Evolutionary conservation across 75 land plant genomes (phyloP).

Genomic region (Sequoia sempervirens): DNA sequence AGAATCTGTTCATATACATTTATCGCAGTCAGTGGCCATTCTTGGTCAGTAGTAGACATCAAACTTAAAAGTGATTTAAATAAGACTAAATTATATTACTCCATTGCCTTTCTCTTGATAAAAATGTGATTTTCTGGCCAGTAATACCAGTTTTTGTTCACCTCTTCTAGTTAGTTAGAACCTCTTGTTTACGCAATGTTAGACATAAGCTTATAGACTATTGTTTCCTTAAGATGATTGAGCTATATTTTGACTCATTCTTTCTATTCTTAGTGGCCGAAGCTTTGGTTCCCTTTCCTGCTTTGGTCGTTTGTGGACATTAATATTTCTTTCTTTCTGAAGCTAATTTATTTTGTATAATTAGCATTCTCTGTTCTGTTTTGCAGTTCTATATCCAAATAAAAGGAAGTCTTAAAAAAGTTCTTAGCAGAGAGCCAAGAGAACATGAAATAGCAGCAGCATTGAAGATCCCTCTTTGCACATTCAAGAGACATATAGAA

Average conservation of each 20-base stretch:
- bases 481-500: constrained; percentile 50
- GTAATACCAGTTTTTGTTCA: not conserved
- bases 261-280: not conserved
- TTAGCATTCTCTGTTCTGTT: not conserved
- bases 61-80: not conserved
- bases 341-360: not conserved
- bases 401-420: constrained; percentile 30
- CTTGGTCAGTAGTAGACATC: not conserved
- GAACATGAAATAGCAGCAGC: constrained; percentile 71
- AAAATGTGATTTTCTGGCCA: not conserved
- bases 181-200: not conserved
- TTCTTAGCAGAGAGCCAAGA: constrained; percentile 60
- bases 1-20: not conserved
- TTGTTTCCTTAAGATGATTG: not conserved
- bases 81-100: not conserved
- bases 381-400: constrained; percentile 49
- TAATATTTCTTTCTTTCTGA: not conserved
- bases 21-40: not conserved
- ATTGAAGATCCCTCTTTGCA: constrained; percentile 37
- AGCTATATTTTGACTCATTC: not conserved
- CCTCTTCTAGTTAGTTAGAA: not conserved
- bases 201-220: not conserved
- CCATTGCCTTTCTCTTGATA: not conserved
- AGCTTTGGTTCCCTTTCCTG: not conserved
- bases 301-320: not conserved